Evolutionary conservation across 2,329 filamentous ascomycete genomes (phyloP), one percentile per base, ranked within the genome.

Genomic region (Coniochaeta sp.): DNA sequence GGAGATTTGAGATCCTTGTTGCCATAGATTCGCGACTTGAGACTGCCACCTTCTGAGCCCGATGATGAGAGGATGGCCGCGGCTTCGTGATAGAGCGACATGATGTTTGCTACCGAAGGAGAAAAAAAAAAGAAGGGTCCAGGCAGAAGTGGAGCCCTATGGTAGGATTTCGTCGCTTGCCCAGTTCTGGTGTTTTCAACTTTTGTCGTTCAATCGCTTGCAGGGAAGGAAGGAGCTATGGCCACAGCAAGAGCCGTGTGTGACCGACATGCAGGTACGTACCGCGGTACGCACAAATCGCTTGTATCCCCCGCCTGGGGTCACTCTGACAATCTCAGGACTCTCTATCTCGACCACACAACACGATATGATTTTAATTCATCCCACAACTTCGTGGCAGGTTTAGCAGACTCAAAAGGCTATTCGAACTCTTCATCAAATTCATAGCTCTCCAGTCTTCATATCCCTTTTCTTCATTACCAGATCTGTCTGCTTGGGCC

Each of bases 21-120:
- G 61, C 81, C 79, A 73, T 95, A 98, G 52, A 98, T 85, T 38
- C 90, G 82, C 8, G 91, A 91, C 74, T 96, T 96, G 64, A 98
- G 81, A 28, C 91, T 96, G 19, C 91, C 91, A n/a, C 89, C 88
- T 3, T 80, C 76, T n/a, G 84, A 82, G 1, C 83, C 76, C 3
- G 86, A 76, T 7, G 81, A 82, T 4, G 83, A 82, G 60, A 99
- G 77, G 38, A 97, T 79, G 16, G 87, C 81, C 4, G 89, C 91
- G 7, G 93, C 89, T 77, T 98, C 95, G 72, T 96, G 89, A 73
- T 99, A 99, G 60, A 99, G 88, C 55, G 93, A 96, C 93, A 98
- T 98, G 57, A n/a, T 30, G 14, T 30, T 52, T 30, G 22, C 42
- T 26, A 42, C n/a, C n/a, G n/a, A 34, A 34, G 38, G 38, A 4